phyloP scores from a whole-genome alignment of 495 filamentous ascomycete species.

The Lindgomyces ingoldianus region DNA sequence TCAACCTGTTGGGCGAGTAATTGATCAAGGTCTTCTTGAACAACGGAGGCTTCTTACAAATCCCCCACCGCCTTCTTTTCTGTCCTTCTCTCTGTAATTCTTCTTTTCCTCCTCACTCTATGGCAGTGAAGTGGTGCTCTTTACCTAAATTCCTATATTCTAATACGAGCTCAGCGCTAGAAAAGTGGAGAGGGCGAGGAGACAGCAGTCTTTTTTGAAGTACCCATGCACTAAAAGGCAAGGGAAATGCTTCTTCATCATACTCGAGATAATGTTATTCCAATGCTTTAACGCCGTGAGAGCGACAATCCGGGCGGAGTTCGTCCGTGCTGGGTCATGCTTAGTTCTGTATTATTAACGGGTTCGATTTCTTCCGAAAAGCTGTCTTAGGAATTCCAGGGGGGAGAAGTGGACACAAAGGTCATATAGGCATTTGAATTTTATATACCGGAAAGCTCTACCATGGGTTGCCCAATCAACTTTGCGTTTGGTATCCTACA shows the following conservation, averaged over 20 bases:
- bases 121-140: too few relatives aligned
- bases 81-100: too few relatives aligned
- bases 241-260: not conserved
- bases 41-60: too few relatives aligned
- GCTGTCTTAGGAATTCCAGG: conserved; percentile 4
- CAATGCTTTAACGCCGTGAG: conserved; percentile 6
- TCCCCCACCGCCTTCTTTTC: too few relatives aligned
- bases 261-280: not conserved
- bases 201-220: conserved; percentile 10
- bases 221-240: conserved; percentile 8
- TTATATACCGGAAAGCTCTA: too few relatives aligned
- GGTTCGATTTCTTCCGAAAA: not conserved
- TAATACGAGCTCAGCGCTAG: conserved; percentile 2
- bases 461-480: too few relatives aligned
- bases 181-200: conserved; percentile 9
- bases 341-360: not conserved
- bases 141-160: conserved; percentile 3
- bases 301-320: not conserved
- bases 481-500: too few relatives aligned
- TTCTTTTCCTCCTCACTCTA: too few relatives aligned
- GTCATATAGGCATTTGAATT: conserved; percentile 7
- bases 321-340: not conserved
- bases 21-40: not conserved
- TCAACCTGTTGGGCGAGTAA: not conserved
- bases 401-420: conserved; percentile 4